Evolutionary conservation across 805 yeast genomes (phyloP), one percentile per base, ranked within the genome.

Genomic region (Saturnispora zaruensis): DNA sequence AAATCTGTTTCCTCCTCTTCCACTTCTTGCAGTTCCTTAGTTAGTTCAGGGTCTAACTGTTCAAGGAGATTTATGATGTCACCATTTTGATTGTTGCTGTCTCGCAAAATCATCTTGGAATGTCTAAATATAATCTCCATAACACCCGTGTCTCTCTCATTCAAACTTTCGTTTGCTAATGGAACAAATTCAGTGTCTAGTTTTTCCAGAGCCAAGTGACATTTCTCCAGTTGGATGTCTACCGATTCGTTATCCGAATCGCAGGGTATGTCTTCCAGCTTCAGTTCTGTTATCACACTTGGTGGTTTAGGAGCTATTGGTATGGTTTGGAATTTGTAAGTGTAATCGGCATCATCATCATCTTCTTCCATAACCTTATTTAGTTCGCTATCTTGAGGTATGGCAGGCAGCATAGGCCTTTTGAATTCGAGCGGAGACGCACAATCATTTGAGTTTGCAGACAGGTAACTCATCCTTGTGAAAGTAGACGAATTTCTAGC

Each of bases 301-400:
- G 49, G 44, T 7, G 41, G 30, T 20, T 14, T 26, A 13, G 49
- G 44, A 28, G 49, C 25, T 24, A 37, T 46, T 21, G 49, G 24
- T n/a, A 30, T 30, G 2, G 32, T 16, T 20, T 38, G 33, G 24
- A 45, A 45, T 37, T 26, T 45, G 26, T 38, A 11, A 14, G 32
- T 23, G 9, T 30, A 33, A 34, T 23, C 32, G 32, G n/a, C n/a
- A n/a, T 28, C 32, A 4, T 28, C 41, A 34, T 30, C 36, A 7
- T 46, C 44, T 5, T 21, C 23, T 6, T 28, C 32, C 18, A 20
- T 20, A 18, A 23, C 36, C 14, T 20, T 25, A 33, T 26, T 38
- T 7, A 11, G 13, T 26, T 37, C 43, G 5, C 13, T 16, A 37
- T 37, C 25, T 40, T 46, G 40, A 8, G 37, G 40, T 11, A 46